Conservation (phyloP, 768 basidiomycete species). For the Xanthoconium stramineum region DNA sequence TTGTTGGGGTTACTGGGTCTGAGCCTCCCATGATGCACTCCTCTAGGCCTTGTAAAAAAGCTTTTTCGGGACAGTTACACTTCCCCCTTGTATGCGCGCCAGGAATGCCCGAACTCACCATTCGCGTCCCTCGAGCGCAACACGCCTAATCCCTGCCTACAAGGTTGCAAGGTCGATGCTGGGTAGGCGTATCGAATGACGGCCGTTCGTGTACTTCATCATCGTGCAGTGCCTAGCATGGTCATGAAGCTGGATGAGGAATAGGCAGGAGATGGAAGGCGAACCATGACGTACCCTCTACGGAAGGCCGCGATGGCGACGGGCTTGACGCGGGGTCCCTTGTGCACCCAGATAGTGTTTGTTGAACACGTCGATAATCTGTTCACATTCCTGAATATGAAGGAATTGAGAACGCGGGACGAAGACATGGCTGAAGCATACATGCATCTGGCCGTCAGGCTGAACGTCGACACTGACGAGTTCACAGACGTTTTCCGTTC, state of each 20-base stretch:
- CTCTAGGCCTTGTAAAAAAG: too few relatives aligned
- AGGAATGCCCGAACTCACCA: too few relatives aligned
- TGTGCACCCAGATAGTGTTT: slow-evolving; percentile 72
- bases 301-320: slow-evolving; percentile 57
- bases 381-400: background rate
- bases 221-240: too few relatives aligned
- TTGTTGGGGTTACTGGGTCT: too few relatives aligned
- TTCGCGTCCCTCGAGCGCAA: too few relatives aligned
- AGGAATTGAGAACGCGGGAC: background rate
- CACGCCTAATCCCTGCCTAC: too few relatives aligned
- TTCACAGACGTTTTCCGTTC: slow-evolving; percentile 69
- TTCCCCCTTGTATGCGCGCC: too few relatives aligned
- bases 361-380: slow-evolving; percentile 84
- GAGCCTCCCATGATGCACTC: too few relatives aligned
- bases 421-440: background rate
- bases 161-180: too few relatives aligned
- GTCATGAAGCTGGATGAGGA: background rate
- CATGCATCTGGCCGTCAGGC: slow-evolving; percentile 69
- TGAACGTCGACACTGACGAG: slow-evolving; percentile 54
- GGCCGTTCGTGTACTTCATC: too few relatives aligned
- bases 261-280: background rate
- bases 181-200: too few relatives aligned
- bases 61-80: too few relatives aligned
- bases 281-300: slow-evolving; percentile 54
- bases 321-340: slow-evolving; percentile 54